Evolutionary conservation across 306 rosid genomes (phyloP), one percentile per base, ranked within the genome.

Genomic region (Castanospermum australe): DNA sequence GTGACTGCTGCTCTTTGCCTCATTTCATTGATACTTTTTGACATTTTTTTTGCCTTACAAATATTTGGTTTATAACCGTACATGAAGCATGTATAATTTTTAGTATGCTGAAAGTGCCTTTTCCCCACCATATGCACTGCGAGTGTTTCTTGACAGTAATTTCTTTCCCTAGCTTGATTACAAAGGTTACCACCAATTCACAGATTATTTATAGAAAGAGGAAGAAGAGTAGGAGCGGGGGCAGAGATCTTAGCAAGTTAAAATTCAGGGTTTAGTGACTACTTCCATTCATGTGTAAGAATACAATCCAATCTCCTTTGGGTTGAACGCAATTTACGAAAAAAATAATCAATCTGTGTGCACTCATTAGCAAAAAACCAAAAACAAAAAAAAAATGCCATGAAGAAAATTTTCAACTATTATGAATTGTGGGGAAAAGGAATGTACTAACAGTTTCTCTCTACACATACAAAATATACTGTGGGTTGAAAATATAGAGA

Each of bases 401-500:
- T 28, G 54, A 11, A n/a, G 60, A 45, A 69, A 76, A 55, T 20
- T 71, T 48, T 55, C 80, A 71, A 67, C 64, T 22, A 76, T 55
- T 50, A 59, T 67, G 67, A 73, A 61, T 22, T 77, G 50, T 67
- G 33, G 50, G 74, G 56, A 71, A 80, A 84, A 80, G 41, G 77
- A 84, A 72, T 77, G 76, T 30, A 36, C 33, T 17, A 10, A 77
- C 4, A 69, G 45, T 65, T 75, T 32, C 48, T 41, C 28, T 32
- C 67, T 64, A 76, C 82, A 63, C 65, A 52, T 62, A 81, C 76
- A 55, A 69, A 63, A 71, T 39, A 62, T 77, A 65, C 66, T 32
- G 69, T 5, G 14, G 69, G 81, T 44, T 39, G 56, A 64, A 84
- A 71, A 47, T 5, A 50, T 2, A 15, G 57, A 71, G 74, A 74